Evolutionary conservation across 352 stramenopile species (phyloP).

Genomic region (Phytophthora macrochlamydospora): DNA sequence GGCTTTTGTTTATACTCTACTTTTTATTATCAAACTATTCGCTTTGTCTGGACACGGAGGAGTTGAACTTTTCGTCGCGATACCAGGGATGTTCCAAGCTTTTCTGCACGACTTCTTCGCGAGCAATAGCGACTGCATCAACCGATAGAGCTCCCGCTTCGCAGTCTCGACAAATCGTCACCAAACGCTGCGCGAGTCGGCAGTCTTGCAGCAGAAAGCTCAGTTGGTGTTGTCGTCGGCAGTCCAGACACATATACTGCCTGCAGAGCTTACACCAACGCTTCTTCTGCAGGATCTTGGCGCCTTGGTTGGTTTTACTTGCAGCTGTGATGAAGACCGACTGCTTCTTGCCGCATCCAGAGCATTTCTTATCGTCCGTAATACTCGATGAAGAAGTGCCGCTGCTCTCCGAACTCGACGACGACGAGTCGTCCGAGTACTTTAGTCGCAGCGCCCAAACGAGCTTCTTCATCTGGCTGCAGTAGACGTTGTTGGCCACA

Average conservation of each 20-base stretch:
- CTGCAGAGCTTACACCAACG: slow-evolving; percentile 47
- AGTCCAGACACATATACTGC: slow-evolving; percentile 50
- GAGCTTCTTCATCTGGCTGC: slow-evolving; percentile 71
- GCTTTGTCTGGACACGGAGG: slow-evolving; percentile 16
- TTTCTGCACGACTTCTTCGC: slow-evolving; percentile 28
- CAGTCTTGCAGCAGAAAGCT: slow-evolving; percentile 29
- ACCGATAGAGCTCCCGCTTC: slow-evolving; percentile 21
- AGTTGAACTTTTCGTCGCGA: slow-evolving; percentile 15
- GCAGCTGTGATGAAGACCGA: slow-evolving; percentile 29
- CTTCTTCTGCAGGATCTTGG: slow-evolving; percentile 28
- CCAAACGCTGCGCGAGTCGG: slow-evolving; percentile 30
- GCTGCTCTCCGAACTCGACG: slow-evolving; percentile 17
- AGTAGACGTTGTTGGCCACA: slow-evolving; percentile 44
- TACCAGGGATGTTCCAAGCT: slow-evolving; percentile 19
- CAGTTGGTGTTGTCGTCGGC: slow-evolving; percentile 50
- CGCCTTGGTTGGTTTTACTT: slow-evolving; percentile 18
- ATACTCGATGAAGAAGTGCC: slow-evolving; percentile 6
- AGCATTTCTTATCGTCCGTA: slow-evolving; percentile 25
- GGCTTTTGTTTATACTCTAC: not conserved
- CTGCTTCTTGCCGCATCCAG: slow-evolving; percentile 31
- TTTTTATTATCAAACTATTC: slow-evolving; percentile 6
- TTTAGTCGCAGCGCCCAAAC: slow-evolving; percentile 46
- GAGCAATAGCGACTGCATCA: slow-evolving; percentile 20
- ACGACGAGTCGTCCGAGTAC: slow-evolving; percentile 15
- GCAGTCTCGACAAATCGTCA: slow-evolving; percentile 36